A percentile compares a stretch with the other conserved stretches of the same genome.
phyloP scores from a whole-genome alignment of 345 rosid genomes.

The Draba incana region DNA sequence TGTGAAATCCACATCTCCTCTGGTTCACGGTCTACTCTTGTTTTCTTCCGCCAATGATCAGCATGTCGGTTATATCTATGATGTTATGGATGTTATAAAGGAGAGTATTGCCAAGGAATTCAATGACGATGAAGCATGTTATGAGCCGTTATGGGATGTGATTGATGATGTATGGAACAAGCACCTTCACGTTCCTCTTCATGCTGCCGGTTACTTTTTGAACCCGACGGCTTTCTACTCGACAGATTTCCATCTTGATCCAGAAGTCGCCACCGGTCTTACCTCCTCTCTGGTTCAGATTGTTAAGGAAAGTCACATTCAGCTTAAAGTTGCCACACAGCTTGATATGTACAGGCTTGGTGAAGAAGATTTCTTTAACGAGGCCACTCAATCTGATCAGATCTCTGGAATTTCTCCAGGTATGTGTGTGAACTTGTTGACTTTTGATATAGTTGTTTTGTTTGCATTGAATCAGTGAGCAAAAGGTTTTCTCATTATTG shows the following conservation, averaged over 20 bases:
- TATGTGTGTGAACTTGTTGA: constrained; percentile 35
- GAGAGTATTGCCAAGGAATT: constrained; percentile 50
- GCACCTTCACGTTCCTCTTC: constrained; percentile 60
- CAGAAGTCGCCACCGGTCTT: constrained; percentile 56
- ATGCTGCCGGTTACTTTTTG: constrained; percentile 67
- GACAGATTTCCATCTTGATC: constrained; percentile 47
- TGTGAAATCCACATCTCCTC: constrained; percentile 52
- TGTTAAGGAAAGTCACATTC: constrained; percentile 41
- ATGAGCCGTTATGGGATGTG: constrained; percentile 54
- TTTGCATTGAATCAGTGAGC: constrained; percentile 11
- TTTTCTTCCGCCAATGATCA: constrained; percentile 44
- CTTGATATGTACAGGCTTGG: constrained; percentile 49
- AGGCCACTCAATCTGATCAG: constrained; percentile 48
- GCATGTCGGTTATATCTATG: constrained; percentile 62
- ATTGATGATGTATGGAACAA: constrained; percentile 67
- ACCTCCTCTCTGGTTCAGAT: constrained; percentile 46
- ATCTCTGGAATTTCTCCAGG: constrained; percentile 51
- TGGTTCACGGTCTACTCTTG: constrained; percentile 46
- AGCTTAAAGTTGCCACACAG: constrained; percentile 47
- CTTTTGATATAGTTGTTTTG: not conserved
- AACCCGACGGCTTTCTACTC: constrained; percentile 64
- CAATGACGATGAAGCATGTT: constrained; percentile 33
- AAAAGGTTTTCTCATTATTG: constrained; percentile 9
- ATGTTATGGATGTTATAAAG: constrained; percentile 62
- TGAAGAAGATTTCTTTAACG: constrained; percentile 45